Base-by-base conservation (phyloP, 2,329 filamentous ascomycete species). In the Oidium heveae region DNA sequence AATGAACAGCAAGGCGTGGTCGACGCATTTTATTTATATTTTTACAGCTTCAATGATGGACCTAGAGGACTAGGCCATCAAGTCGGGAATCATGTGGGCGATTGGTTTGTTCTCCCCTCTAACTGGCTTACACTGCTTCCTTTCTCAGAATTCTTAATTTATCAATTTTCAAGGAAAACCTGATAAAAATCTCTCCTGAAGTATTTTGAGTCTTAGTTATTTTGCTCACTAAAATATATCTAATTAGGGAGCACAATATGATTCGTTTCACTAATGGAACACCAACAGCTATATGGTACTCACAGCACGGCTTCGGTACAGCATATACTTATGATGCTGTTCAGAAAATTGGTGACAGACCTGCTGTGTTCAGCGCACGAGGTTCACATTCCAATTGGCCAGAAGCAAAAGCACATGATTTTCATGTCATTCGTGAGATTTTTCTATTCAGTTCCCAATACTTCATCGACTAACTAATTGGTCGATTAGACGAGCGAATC, bases 231-330 rank as follows among this genome's bases (percentile, higher is more conserved):
- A 43, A 9, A 43, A 1, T 50, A 33, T 13, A 34, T 16, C 16
- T 32, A 43, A 12, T 12, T 12, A 62, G 60, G 60, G 89, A 96
- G 68, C 89, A 96, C 66, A 88, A 83, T 56, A 82, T 91, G 68
- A 74, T 95, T 33, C 83, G 89, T 18, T 96, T 96, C 65, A 76
- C 88, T 62, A 70, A 91, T 58, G 88, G 89, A 55, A 72, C 79
- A 54, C 89, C 89, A 0, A 80, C 84, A 58, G 80, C 81, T 52
- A 77, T 95, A 58, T 95, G 88, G 71, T 82, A 94, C 63, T 94
- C 86, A 59, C 87, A 94, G 65, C 89, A 96, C 64, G 81, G 84
- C 56, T 86, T 83, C 57, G 89, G 89, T 7, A 82, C 87, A 63
- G 86, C 88, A 0, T 94, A 89, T 63, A 80, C 80, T 32, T 96